Evolutionary conservation across 202 grass and related monocot species (phyloP), one percentile per base, ranked within the genome.

Genomic region (Setaria viridis): DNA sequence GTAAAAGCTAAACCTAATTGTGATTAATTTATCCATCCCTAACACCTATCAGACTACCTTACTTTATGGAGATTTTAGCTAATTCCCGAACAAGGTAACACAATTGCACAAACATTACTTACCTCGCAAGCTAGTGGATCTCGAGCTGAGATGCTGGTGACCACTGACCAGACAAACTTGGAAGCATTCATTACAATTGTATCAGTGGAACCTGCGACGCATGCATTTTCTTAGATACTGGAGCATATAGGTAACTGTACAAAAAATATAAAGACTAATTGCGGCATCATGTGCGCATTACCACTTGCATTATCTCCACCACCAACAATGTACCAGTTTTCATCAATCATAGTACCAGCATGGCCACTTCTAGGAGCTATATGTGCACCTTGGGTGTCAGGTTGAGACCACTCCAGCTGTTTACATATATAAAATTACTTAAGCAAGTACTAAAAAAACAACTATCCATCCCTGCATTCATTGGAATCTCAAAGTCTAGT

Each of bases 71-170:
- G 21, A 59, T 20, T 62, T 63, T 78, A 63, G 76, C 57, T 63
- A 63, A 62, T 63, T 79, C 21, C 19, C 25, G 14, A 63, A 48
- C 47, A 51, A 86, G 64, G 30, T 14, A 78, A 60, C 64, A 82
- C 56, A 4, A 51, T 11, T 72, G 86, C 39, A 70, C 30, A 87
- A 70, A 48, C 69, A 84, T 45, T 60, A 68, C 80, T 84, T 60
- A 99, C 97, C 93, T 99, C 97, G 57, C 91, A 96, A 85, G 97
- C 97, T 90, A 99, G 90, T 73, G 88, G 88, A 91, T 96, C 91
- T 71, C 87, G 87, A 78, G 83, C 76, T 75, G 87, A 59, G 50
- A 99, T 91, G 82, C 70, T 86, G 25, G 97, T 93, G 69, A 88
- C 70, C 19, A 96, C 92, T 6, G 92, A 96, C 93, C 97, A 99